Base-by-base conservation (phyloP, 2,329 filamentous ascomycete genomes). In the Pseudopyricularia javanii region DNA sequence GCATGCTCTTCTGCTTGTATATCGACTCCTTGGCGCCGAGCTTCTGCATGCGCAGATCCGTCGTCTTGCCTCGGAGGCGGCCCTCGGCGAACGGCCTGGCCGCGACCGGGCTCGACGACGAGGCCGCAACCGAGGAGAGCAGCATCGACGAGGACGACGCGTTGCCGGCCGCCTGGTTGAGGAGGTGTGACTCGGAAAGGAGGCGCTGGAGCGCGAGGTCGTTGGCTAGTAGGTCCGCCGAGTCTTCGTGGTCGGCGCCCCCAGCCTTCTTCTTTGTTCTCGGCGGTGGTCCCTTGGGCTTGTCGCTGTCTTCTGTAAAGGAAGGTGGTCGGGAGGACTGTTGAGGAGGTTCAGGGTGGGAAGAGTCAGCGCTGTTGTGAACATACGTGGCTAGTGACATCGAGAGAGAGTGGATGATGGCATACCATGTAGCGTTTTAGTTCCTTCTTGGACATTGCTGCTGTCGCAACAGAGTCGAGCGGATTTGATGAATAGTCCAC, bases 191-290 rank as follows among this genome's bases (percentile, higher is more conserved):
- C 74, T 98, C 93, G 59, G 85, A 79, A 54, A 98, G 81, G 40
- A 98, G 82, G 48, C 90, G 85, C 66, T 96, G 91, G 14, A 98
- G 82, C 37, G 88, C 91, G 52, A 95, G 82, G 66, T 97, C 93
- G 67, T 96, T 91, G 65, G 91, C 90, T 17, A 97, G 76, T 56
- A 95, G 86, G 11, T 78, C 78, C 57, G 75, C 75, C 51, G 77
- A 76, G 62, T 85, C 79, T 62, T 85, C 80, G 55, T 75, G 57
- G 65, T 68, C n/a, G n/a, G n/a, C 34, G 57, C 58, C 53, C 51
- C 59, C 24, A 37, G 60, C 55, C 49, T 56, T 49, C 58, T 59
- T 67, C 47, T 17, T 54, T 55, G 48, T 9, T 9, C 8, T 26
- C 5, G 11, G n/a, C 34, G 52, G 50, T 40, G 56, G 2, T 17